Evolutionary conservation across 2,329 filamentous ascomycete genomes (phyloP).

Genomic region (Fusarium chuoi): DNA sequence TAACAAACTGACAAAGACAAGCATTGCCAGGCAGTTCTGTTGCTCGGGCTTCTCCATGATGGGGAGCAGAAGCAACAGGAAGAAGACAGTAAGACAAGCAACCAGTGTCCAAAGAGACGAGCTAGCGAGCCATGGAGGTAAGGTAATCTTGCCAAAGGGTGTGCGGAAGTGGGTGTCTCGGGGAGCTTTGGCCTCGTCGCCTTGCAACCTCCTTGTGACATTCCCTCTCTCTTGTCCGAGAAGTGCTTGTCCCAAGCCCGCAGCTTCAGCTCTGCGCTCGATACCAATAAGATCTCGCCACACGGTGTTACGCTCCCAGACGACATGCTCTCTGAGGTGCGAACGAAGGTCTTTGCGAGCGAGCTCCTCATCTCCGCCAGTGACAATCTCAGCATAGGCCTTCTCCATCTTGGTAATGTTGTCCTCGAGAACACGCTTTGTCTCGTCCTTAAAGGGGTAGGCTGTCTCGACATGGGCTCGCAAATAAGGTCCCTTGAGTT

Average conservation of each 20-base stretch:
- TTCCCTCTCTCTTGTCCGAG: conserved; percentile 79
- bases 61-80: conserved; percentile 77
- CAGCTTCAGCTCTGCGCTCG: conserved; percentile 93
- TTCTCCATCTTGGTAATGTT: conserved; percentile 80
- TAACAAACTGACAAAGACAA: conserved; percentile 90
- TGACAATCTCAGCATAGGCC: conserved; percentile 84
- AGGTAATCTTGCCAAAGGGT: conserved; percentile 79
- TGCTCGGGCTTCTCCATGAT: conserved; percentile 90
- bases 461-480: conserved; percentile 77
- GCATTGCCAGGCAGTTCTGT: conserved; percentile 93
- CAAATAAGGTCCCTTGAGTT: conserved; percentile 82
- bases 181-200: conserved; percentile 76
- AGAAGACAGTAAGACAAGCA: conserved; percentile 76
- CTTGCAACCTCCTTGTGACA: conserved; percentile 78
- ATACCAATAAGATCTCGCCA: conserved; percentile 99
- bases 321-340: conserved; percentile 93
- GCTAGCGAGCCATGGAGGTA: conserved; percentile 86
- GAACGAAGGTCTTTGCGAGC: conserved; percentile 88
- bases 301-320: conserved; percentile 98
- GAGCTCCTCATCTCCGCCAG: conserved; percentile 78
- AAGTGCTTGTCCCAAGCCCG: conserved; percentile 86
- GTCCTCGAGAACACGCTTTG: conserved; percentile 75
- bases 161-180: conserved; percentile 77
- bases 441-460: conserved; percentile 81
- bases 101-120: conserved; percentile 82